Evolutionary conservation across 179 eudicot genomes (phyloP), one percentile per base, ranked within the genome.

Genomic region (Nepenthes alata): DNA sequence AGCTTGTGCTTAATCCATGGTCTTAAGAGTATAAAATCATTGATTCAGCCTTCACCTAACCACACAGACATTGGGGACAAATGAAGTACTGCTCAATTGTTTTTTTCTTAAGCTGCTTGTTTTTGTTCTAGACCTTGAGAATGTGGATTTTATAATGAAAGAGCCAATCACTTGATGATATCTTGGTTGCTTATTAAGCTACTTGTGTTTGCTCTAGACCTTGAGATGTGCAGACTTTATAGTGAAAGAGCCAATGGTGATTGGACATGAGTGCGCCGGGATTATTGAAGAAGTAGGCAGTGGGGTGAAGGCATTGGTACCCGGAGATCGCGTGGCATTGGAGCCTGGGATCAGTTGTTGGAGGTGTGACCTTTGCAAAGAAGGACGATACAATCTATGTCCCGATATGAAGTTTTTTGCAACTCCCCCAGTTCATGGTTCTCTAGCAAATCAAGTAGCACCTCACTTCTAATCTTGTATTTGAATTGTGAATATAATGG

Each of bases 211-310:
- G 57, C 63, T 69, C 57, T 68, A 91, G 97, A 80, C 75, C 37
- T 58, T 91, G 73, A 81, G 77, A 66, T 79, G 83, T 67, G 97
- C 96, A 8, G 81, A 86, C 78, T 91, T 88, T 66, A 67, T 85
- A 50, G 95, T 91, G 39, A 75, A 85, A 75, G 97, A 91, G 64
- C 97, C 97, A 3, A 91, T 86, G 97, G 96, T 91, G 6, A 88
- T 88, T 47, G 97, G 96, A n/a, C 96, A 91, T 62, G 97, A 91
- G 71, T 88, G 96, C 74, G 97, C 96, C 25, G 97, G 97, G 37
- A 60, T 88, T 3, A 78, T 91, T 58, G 96, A 85, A 71, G 87
- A 91, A 80, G 83, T 91, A 53, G 97, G 97, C 48, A 79, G 81
- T 71, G 86, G 84, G 62, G 96, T 91, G 61, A 86, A 85, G 74